Base-by-base conservation (phyloP, 2,329 filamentous ascomycete genomes). In the Colletotrichum abscissum region DNA sequence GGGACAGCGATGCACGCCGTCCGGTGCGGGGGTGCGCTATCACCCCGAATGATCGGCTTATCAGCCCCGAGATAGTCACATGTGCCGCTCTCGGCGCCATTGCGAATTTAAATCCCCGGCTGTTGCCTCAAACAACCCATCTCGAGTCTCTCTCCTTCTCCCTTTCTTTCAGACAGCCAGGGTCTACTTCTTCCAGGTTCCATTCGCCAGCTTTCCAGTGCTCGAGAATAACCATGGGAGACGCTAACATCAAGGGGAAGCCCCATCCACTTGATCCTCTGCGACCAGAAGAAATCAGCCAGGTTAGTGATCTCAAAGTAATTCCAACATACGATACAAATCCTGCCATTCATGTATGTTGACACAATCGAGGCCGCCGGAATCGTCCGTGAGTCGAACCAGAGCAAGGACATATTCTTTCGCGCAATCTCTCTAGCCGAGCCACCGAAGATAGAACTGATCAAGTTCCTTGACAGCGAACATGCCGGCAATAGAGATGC, bases 371-470 rank as follows among this genome's bases (percentile, higher is more conserved):
- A 35, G 74, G 67, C 72, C 2, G 59, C 72, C 26, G 33, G 42
- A 5, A 33, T 72, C 19, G 33, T 69, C 22, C 68, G 65, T 1
- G 49, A 11, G 26, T 55, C 64, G 30, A 65, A 69, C 12, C 49
- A 74, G 0, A 75, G 73, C 1, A 63, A 76, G 1, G 66, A 74
- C 0, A 69, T 80, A 8, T 78, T 81, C 57, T 88, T 87, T 75
- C 81, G 86, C 1, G 83, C 84, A 56, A 85, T 88, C 70, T 85
- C 84, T 0, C 80, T 88, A 3, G 77, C 76, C 11, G 86, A 88
- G 72, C 86, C 86, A 0, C 79, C 80, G 0, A 89, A 88, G 77
- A 72, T 77, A 6, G 79, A 82, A 16, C 80, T 88, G 80, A 68
- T 84, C 11, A 68, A 63, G 0, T 88, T 83, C 58, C 79, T 88